Percentiles rank a stretch among this genome's conserved stretches.
Evolutionary conservation across 1,139 yeast genomes (phyloP).

Genomic region (Saccharomyces pastorianus): DNA sequence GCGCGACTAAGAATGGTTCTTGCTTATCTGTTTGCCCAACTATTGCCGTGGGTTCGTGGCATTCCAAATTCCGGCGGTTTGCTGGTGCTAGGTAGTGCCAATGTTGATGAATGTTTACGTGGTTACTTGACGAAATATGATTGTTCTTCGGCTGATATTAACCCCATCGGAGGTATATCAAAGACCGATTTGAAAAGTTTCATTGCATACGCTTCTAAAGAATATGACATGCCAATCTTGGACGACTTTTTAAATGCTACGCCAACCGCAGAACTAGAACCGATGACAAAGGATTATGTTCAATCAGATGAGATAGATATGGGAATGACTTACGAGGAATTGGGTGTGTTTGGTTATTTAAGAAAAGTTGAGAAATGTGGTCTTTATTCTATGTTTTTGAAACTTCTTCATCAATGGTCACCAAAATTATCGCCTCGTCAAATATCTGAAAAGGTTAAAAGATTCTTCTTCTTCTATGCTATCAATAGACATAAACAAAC

Average conservation of each 20-base stretch:
- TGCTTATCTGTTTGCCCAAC: conserved; percentile 85
- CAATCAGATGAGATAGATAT: conserved; percentile 95
- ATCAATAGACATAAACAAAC: conserved; percentile 96
- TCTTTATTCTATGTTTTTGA: conserved; percentile 88
- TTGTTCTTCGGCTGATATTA: conserved; percentile 92
- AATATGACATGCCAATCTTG: conserved; percentile 69
- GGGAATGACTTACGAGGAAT: conserved; percentile 96
- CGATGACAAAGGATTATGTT: conserved; percentile 81
- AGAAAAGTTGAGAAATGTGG: conserved; percentile 93
- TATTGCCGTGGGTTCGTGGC: conserved; percentile 88
- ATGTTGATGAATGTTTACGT: conserved; percentile 93
- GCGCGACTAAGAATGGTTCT: conserved; percentile 93
- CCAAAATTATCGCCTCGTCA: conserved; percentile 72
- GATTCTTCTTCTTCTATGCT: conserved; percentile 88
- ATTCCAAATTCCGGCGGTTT: conserved; percentile 53
- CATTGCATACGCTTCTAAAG: conserved; percentile 65
- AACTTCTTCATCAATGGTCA: conserved; percentile 86
- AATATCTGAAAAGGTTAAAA: conserved; percentile 85
- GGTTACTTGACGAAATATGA: conserved; percentile 96
- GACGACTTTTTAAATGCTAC: conserved; percentile 76
- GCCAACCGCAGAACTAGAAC: conserved; percentile 97
- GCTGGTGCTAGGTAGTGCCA: conserved; percentile 88
- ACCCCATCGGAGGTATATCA: conserved; percentile 97
- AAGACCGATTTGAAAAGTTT: conserved; percentile 84
- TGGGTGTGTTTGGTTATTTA: conserved; percentile 82